phyloP scores from a whole-genome alignment of 805 yeast species.

The Nakazawaea siamensis region DNA sequence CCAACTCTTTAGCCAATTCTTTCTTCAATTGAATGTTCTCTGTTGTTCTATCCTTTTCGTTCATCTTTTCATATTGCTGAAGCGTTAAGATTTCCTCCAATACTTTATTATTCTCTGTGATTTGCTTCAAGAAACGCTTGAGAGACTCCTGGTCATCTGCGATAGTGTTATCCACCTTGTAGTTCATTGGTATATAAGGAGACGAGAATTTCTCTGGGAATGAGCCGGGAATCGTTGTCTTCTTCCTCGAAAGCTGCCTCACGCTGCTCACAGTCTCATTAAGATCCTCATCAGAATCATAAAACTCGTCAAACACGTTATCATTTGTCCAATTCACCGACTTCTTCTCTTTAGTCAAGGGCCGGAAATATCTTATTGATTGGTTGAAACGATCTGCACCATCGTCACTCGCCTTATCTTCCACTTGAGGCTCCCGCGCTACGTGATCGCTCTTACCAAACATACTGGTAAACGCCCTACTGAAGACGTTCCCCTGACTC shows the following conservation, averaged over 20 bases:
- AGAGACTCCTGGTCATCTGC: slow-evolving; percentile 5
- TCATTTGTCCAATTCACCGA: too few species aligned
- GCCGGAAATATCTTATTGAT: slow-evolving; percentile 4
- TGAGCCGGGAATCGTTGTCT: slow-evolving; percentile 3
- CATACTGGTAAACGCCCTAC: slow-evolving; percentile 7
- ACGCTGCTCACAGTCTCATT: slow-evolving; percentile 7
- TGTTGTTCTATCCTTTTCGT: slow-evolving; percentile 9
- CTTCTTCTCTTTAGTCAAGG: too few species aligned
- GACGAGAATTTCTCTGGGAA: slow-evolving; percentile 8
- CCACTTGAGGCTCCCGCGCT: neutral
- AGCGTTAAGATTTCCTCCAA: slow-evolving; percentile 18
- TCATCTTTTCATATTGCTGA: slow-evolving; percentile 8
- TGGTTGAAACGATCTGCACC: slow-evolving; percentile 7
- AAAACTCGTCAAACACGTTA: too few species aligned
- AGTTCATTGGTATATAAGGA: slow-evolving; percentile 7
- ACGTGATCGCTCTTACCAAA: slow-evolving; percentile 1
- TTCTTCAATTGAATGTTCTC: slow-evolving; percentile 15
- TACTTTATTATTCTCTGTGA: slow-evolving; percentile 15
- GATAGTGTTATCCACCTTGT: slow-evolving; percentile 1
- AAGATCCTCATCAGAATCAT: slow-evolving; percentile 9
- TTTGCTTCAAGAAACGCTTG: slow-evolving; percentile 8
- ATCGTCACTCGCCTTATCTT: neutral
- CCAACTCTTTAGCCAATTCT: slow-evolving; percentile 23
- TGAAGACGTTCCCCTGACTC: slow-evolving; percentile 5
- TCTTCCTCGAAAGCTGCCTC: neutral